Percentiles rank a stretch among this genome's conserved stretches.
Conservation (phyloP, 768 basidiomycete genomes). For the Tulasnella sp. region DNA sequence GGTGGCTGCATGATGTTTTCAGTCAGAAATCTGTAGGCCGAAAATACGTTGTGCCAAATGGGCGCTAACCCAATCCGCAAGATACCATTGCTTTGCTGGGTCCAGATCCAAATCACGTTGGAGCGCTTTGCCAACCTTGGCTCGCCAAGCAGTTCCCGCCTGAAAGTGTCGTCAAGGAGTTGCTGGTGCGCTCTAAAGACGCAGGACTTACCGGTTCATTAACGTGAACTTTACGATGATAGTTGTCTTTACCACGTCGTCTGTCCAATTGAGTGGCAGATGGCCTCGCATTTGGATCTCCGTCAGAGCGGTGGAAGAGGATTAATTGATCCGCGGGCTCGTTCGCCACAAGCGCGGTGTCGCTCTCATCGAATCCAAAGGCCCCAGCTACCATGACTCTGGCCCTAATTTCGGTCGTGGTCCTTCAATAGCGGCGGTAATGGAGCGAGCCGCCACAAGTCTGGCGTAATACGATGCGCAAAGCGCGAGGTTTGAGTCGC, state of each 20-base stretch:
- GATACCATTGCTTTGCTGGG: conserved; percentile 6
- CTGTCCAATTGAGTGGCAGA: conserved; percentile 1
- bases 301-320: conserved; percentile 9
- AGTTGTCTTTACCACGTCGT: conserved; percentile 2
- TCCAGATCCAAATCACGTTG: conserved; percentile 7
- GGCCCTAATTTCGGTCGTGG: no score
- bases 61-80: conserved; percentile 11
- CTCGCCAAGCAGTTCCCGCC: conserved; percentile 6
- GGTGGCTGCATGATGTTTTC: conserved; percentile 30
- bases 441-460: no score
- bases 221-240: background rate
- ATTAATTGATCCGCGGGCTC: conserved; percentile 8
- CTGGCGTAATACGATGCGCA: no score
- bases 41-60: no score
- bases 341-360: background rate
- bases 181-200: no score
- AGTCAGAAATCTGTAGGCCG: no score
- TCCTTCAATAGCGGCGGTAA: no score
- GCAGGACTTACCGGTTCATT: conserved; percentile 3
- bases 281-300: background rate
- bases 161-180: no score
- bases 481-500: no score
- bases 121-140: conserved; percentile 12
- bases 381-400: background rate
- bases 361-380: background rate